Conservation (phyloP, 208 protist species). For the Strigomonas oncopelti region DNA sequence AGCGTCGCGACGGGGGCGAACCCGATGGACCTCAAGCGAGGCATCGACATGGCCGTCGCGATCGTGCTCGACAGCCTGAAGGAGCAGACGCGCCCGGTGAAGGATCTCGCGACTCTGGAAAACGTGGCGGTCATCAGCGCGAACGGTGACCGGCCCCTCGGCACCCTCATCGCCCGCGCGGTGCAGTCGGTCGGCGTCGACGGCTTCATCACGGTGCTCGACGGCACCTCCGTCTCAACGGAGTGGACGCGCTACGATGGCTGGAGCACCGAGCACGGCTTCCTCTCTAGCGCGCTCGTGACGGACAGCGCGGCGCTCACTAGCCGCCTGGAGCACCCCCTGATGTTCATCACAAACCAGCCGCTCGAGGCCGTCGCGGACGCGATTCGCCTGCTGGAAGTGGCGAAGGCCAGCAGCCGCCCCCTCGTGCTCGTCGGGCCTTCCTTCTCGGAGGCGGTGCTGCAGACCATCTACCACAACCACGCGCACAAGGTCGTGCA, state of each 20-base stretch:
- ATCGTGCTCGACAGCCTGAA: constrained; percentile 86
- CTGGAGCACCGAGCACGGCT: constrained; percentile 98
- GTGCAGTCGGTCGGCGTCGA: constrained; percentile 99
- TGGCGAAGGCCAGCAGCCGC: constrained; percentile 68
- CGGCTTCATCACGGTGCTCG: constrained; percentile 99
- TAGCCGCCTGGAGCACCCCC: constrained; percentile 93
- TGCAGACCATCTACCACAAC: constrained; percentile 88
- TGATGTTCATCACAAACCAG: constrained; percentile 94
- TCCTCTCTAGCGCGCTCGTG: constrained; percentile 99
- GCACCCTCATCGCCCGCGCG: constrained; percentile 96
- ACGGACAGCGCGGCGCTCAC: constrained; percentile 97
- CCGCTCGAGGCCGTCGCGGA: constrained; percentile 93
- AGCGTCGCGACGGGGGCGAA: constrained; percentile 98
- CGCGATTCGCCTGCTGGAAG: constrained; percentile 91
- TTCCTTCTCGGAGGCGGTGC: constrained; percentile 97
- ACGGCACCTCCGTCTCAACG: constrained; percentile 97
- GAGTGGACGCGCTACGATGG: constrained; percentile 98
- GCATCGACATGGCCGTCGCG: constrained; percentile 97
- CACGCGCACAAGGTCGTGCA: constrained; percentile 85
- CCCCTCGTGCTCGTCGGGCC: constrained; percentile 99
- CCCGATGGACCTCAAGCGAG: constrained; percentile 98
- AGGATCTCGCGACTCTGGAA: constrained; percentile 94
- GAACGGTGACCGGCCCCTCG: constrained; percentile 98
- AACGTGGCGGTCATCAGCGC: constrained; percentile 99
- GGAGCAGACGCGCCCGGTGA: constrained; percentile 89